A percentile compares a stretch with the other conserved stretches of the same genome.
Evolutionary conservation across 2,329 filamentous ascomycete species (phyloP).

Genomic region (Gnomoniopsis sp.): DNA sequence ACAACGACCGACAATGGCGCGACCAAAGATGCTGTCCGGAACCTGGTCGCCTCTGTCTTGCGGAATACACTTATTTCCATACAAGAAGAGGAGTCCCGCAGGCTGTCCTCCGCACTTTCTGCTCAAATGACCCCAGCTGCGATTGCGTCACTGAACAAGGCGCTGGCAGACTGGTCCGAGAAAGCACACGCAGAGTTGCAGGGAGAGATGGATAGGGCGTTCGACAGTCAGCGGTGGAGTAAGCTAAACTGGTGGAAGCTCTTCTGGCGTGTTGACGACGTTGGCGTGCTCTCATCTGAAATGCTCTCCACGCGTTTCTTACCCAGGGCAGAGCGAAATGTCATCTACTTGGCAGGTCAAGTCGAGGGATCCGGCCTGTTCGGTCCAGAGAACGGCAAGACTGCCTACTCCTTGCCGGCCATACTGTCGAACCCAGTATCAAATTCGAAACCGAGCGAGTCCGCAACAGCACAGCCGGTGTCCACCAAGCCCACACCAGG

Average conservation of each 20-base stretch:
- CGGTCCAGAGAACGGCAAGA: constrained; percentile 10
- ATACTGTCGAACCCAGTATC: constrained; percentile 11
- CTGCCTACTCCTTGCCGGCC: constrained; percentile 24
- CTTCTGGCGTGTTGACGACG: constrained; percentile 91
- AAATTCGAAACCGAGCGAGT: neutral
- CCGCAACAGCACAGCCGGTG: neutral
- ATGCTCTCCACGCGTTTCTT: constrained; percentile 77
- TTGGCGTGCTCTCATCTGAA: constrained; percentile 76
- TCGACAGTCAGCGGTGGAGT: constrained; percentile 72
- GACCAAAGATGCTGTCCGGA: constrained; percentile 64
- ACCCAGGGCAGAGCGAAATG: constrained; percentile 70
- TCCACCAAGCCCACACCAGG: constrained; percentile 16
- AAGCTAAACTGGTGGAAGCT: constrained; percentile 91
- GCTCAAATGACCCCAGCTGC: constrained; percentile 33
- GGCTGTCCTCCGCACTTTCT: constrained; percentile 31
- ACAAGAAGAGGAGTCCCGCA: constrained; percentile 42
- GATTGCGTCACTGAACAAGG: constrained; percentile 48
- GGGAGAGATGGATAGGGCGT: constrained; percentile 72
- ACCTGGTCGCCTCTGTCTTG: constrained; percentile 66
- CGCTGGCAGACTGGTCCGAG: constrained; percentile 72
- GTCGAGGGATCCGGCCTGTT: constrained; percentile 27
- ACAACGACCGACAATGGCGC: constrained; percentile 34
- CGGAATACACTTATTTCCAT: constrained; percentile 50
- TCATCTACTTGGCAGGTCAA: constrained; percentile 79
- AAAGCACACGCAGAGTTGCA: constrained; percentile 80